Percentiles rank a stretch among this genome's conserved stretches.
Conservation (phyloP, 2,329 filamentous ascomycete species). For the Stachybotrys echinatus region DNA sequence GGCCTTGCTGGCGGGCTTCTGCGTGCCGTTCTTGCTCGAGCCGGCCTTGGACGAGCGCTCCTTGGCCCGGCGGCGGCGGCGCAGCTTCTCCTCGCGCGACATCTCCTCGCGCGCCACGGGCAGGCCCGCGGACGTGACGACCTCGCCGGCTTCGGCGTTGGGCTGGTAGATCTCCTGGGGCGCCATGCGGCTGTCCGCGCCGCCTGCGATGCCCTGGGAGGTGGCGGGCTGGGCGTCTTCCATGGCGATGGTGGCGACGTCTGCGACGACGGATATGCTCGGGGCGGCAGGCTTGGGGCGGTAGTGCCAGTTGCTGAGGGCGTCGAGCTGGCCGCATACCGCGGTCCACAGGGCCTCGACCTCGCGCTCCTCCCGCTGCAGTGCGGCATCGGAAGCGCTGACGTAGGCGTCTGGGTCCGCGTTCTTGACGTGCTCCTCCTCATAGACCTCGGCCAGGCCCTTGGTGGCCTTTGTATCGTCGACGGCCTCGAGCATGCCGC, state of each 20-base stretch:
- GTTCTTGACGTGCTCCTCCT: conserved; percentile 79
- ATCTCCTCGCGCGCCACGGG: conserved; percentile 81
- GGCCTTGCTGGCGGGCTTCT: conserved; percentile 53
- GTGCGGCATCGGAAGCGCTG: conserved; percentile 76
- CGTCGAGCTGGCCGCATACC: conserved; percentile 74
- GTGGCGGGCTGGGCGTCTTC: conserved; percentile 90
- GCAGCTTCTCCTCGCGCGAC: conserved; percentile 76
- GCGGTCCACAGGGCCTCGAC: conserved; percentile 80
- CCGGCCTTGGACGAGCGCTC: conserved; percentile 72
- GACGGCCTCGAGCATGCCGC: conserved; percentile 73
- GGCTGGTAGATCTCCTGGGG: conserved; percentile 92
- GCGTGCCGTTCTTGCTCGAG: conserved; percentile 16
- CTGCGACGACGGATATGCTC: conserved; percentile 79
- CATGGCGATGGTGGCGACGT: conserved; percentile 88
- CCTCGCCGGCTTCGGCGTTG: conserved; percentile 60
- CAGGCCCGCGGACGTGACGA: conserved; percentile 72
- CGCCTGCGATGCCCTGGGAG: conserved; percentile 64
- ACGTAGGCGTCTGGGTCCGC: conserved; percentile 75
- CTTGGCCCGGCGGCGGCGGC: conserved; percentile 75
- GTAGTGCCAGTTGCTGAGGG: conserved; percentile 91
- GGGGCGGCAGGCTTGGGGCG: conserved; percentile 80
- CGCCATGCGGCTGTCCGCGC: conserved; percentile 70
- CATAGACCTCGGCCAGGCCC: conserved; percentile 87
- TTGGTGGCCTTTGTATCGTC: conserved; percentile 85
- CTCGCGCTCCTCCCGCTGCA: conserved; percentile 76